Evolutionary conservation across 2,329 filamentous ascomycete species (phyloP), one percentile per base, ranked within the genome.

Genomic region (Sporothrix schenckii): DNA sequence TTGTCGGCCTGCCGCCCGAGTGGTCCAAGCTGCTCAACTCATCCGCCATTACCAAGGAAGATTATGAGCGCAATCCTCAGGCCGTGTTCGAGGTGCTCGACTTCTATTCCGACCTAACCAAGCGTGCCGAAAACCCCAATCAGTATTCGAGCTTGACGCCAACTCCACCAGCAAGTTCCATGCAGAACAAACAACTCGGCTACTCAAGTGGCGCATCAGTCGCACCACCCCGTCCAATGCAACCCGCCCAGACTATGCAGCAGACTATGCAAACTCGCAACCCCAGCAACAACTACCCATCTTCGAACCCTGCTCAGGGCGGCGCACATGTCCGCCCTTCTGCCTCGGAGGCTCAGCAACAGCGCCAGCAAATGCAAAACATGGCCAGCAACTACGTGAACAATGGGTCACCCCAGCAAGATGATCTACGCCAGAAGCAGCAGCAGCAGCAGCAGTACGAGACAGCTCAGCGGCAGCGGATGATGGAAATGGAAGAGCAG

Each of bases 1-100:
- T 99, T 77, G 93, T 97, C 63, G 95, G 95, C 52, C 81, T 99
- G 75, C 95, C 95, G 1, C 90, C 93, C 5, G 95, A 99, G 83
- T 99, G 95, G 95, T 95, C 97, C 78, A 96, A 96, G 80, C 86
- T 99, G 67, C 86, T 99, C 75, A 98, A 95, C 77, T 94, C 93
- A 10, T 98, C 95, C 2, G 95, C 95, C 71, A 95, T 99, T 77
- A 98, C 95, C 72, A 97, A 97, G 81, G 95, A 99, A 77, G 95
- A 99, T 79, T 98, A 98, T 81, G 93, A 97, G 81, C 94, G 95
- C 78, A 97, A 99, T 77, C 95, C 95, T 5, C 91, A 94, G 82
- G 93, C 89, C 71, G 91, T 89, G 34, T 89, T 93, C 69, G 92
- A 94, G 78, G 92, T 93, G 58, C 83, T 94, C 21, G 91, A 94